phyloP scores from a whole-genome alignment of 2,329 filamentous ascomycete species.

The Neofusicoccum parvum region DNA sequence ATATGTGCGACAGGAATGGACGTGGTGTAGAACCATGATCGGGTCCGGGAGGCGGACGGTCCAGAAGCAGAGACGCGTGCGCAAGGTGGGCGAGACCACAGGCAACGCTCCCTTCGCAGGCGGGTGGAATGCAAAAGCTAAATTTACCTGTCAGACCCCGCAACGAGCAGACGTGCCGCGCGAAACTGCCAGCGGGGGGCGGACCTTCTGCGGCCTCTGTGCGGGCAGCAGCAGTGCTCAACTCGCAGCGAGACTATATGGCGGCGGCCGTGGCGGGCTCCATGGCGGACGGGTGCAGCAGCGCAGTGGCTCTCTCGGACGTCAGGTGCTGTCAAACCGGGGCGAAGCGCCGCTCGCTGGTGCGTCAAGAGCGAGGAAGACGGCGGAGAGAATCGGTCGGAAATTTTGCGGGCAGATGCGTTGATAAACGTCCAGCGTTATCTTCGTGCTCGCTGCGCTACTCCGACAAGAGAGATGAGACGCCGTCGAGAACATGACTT shows the following conservation, averaged over 20 bases:
- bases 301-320: not conserved
- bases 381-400: not conserved
- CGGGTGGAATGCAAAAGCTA: not conserved
- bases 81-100: not conserved
- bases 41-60: not conserved
- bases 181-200: not conserved
- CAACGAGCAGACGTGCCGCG: not conserved
- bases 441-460: not conserved
- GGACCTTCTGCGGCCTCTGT: not conserved
- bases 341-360: not conserved
- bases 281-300: slow-evolving; percentile 8
- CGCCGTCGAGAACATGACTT: not conserved
- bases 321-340: slow-evolving; percentile 1
- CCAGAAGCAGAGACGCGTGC: not conserved
- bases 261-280: not conserved
- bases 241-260: slow-evolving; percentile 1
- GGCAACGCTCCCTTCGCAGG: not conserved
- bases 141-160: not conserved
- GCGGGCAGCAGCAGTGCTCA: not conserved
- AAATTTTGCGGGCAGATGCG: not conserved
- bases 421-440: not conserved
- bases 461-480: not conserved
- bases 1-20: not conserved
- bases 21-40: not conserved
- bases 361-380: not conserved